A percentile compares a stretch with the other conserved stretches of the same genome.
These are phyloP conservation scores for Phytophthora rubi DNA, from an alignment of 352 stramenopile species.

Conservation along the genomic window DNA sequence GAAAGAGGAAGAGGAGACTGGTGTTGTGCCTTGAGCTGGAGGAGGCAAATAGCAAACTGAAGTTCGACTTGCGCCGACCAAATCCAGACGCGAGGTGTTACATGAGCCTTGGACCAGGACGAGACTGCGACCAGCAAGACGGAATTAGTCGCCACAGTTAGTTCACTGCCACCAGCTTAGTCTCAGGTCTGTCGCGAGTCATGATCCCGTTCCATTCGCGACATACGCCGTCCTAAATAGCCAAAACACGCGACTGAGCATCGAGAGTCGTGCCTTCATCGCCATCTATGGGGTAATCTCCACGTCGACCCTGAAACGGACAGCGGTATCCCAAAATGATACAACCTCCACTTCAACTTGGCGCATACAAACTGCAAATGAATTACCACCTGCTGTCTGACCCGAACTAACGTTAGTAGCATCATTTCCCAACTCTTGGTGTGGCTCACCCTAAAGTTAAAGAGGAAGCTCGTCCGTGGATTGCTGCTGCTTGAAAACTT, in stretches of 20 bases:
- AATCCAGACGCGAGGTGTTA: neutral
- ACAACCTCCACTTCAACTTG: too few species aligned
- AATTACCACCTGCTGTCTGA: too few species aligned
- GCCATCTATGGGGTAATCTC: constrained; percentile 11
- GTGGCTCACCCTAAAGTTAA: too few species aligned
- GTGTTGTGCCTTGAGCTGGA: constrained; percentile 28
- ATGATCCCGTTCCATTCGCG: neutral
- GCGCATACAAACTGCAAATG: too few species aligned
- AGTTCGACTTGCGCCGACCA: neutral
- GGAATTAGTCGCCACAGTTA: constrained; percentile 9
- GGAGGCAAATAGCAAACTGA: constrained; percentile 33
- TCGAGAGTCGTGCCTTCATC: constrained; percentile 4
- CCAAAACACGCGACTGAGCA: neutral
- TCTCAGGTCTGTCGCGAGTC: constrained; percentile 7
- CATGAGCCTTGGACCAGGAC: neutral
- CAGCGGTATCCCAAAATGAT: neutral
- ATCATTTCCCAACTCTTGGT: too few species aligned
- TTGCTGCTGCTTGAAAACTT: too few species aligned
- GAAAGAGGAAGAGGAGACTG: constrained; percentile 1
- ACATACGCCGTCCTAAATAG: constrained; percentile 8
- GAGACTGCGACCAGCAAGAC: neutral
- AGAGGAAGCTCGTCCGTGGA: too few species aligned
- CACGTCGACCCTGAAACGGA: neutral
- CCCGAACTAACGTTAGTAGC: too few species aligned
- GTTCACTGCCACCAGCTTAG: neutral